Base-by-base conservation (phyloP, 306 rosid species). In the Lathyrus oleraceus region DNA sequence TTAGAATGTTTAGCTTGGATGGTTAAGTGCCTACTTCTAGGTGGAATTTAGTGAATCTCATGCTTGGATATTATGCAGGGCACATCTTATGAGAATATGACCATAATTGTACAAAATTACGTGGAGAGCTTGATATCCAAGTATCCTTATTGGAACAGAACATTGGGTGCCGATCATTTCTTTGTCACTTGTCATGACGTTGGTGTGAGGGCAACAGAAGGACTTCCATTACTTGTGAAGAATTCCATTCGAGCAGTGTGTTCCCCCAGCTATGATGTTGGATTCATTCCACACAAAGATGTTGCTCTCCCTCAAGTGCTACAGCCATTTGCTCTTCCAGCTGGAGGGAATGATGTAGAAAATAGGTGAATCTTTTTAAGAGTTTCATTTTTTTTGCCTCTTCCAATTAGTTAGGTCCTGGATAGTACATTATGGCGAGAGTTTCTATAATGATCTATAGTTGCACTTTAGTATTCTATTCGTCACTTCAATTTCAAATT, bases 161-260 rank as follows among this genome's bases (percentile, higher is more conserved):
- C 99, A 67, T 81, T 94, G 86, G 99, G 99, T 20, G 91, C 95
- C 14, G 99, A 94, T 82, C 99, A 94, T 57, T 86, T 94, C 72
- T 91, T 94, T 71, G 97, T 94, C 81, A 88, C 99, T 70, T 91
- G 99, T 82, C 99, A 90, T 80, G 97, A 94, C 84, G 97, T 94
- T 61, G 99, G 99, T 71, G 99, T 88, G 48, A 87, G 99, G 83
- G 91, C 97, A 62, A 88, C 89, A 1, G 99, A 94, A 87, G 99
- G 99, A 47, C 82, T 88, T 62, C 83, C 88, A 1, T 81, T 88
- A 67, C 97, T 90, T 43, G 84, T 87, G n/a, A 94, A 94, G 88
- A 94, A 94, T 72, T 75, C 97, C 36, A 94, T 94, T 77, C 86
- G 99, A 71, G 99, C 84, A 61, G 97, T 91, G 71, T 94, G 99